Evolutionary conservation across 2,329 filamentous ascomycete species (phyloP).

Genomic region (Cercospora sp.): DNA sequence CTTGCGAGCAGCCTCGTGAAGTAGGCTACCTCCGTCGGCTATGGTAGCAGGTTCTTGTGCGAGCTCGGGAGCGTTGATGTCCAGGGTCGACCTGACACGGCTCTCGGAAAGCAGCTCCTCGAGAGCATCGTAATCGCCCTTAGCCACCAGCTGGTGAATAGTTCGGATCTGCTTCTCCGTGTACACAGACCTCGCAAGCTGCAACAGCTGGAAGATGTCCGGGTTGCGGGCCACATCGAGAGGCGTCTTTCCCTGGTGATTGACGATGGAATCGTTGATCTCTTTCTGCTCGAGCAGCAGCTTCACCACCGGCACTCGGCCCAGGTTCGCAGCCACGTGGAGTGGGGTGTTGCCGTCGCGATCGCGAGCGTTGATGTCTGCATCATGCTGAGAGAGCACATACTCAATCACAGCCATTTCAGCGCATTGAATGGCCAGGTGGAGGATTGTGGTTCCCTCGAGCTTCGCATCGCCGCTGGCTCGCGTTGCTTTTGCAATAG

Average conservation of each 20-base stretch:
- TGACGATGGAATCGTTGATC: slow-evolving; percentile 85
- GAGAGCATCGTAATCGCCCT: slow-evolving; percentile 72
- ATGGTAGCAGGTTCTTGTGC: slow-evolving; percentile 75
- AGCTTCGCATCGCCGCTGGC: slow-evolving; percentile 48
- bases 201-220: slow-evolving; percentile 93
- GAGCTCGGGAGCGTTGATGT: slow-evolving; percentile 89
- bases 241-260: slow-evolving; percentile 79
- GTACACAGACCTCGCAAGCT: slow-evolving; percentile 85
- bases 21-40: slow-evolving; percentile 81
- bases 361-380: slow-evolving; percentile 84
- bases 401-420: slow-evolving; percentile 91
- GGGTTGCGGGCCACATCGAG: slow-evolving; percentile 87
- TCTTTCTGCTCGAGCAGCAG: slow-evolving; percentile 77
- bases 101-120: slow-evolving; percentile 81
- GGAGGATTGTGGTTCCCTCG: slow-evolving; percentile 85
- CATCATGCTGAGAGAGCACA: slow-evolving; percentile 66
- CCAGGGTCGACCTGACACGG: slow-evolving; percentile 79
- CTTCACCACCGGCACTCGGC: slow-evolving; percentile 75
- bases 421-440: slow-evolving; percentile 93
- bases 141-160: slow-evolving; percentile 74
- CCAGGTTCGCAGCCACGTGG: slow-evolving; percentile 81
- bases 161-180: slow-evolving; percentile 82
- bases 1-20: slow-evolving; percentile 89
- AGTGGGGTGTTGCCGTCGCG: slow-evolving; percentile 90
- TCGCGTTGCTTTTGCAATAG: slow-evolving; percentile 81